Conservation (phyloP, 106 monocot species). For the Dendrobium huoshanense region DNA sequence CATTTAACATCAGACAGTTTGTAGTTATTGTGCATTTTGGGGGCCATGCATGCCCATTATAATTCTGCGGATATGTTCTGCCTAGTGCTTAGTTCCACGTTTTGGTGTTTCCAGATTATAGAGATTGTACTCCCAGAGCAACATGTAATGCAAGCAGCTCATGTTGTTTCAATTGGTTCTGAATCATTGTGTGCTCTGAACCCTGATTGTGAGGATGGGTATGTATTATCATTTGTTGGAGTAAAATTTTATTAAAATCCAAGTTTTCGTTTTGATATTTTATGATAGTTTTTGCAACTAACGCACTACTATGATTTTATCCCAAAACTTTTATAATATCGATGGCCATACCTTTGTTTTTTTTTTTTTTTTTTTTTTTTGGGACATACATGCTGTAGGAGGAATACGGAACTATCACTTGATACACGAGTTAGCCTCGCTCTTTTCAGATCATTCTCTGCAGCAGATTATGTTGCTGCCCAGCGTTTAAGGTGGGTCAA, state of each 20-base stretch:
- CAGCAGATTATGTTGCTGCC: slow-evolving; percentile 83
- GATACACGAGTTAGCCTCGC: slow-evolving; percentile 74
- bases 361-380: neutral
- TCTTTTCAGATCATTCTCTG: slow-evolving; percentile 67
- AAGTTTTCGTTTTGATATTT: neutral
- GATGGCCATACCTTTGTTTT: neutral
- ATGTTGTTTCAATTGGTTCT: slow-evolving; percentile 89
- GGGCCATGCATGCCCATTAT: neutral
- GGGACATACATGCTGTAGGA: slow-evolving; percentile 31
- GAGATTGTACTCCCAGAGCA: slow-evolving; percentile 87
- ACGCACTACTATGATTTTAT: neutral
- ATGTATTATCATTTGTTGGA: slow-evolving; percentile 10
- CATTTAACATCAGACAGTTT: neutral
- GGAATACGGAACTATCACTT: slow-evolving; percentile 47
- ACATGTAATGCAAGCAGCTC: slow-evolving; percentile 73
- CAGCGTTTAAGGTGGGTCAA: slow-evolving; percentile 71
- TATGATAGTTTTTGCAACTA: neutral
- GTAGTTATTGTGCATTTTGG: neutral
- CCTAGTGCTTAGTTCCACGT: neutral
- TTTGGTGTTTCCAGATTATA: slow-evolving; percentile 35
- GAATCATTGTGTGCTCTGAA: slow-evolving; percentile 58
- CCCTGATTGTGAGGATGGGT: slow-evolving; percentile 73
- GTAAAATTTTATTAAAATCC: slow-evolving; percentile 3
- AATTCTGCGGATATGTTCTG: neutral
- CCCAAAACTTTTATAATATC: neutral